These are phyloP conservation scores for Atkinsonella texensis DNA, from an alignment of 2,329 filamentous ascomycete genomes.

Conservation along the genomic window DNA sequence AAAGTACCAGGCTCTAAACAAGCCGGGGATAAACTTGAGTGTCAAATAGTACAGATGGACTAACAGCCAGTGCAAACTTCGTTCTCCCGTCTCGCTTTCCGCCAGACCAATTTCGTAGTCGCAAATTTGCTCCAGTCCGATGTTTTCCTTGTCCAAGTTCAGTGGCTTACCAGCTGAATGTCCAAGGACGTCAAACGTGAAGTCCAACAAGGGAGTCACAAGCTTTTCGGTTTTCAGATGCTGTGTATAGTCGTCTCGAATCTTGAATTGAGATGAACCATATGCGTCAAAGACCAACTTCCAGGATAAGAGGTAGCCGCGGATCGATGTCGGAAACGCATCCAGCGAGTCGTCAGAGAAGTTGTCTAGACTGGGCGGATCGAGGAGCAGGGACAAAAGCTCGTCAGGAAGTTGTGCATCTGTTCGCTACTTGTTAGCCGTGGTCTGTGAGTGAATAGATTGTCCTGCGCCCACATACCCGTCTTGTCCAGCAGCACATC, in stretches of 20 bases:
- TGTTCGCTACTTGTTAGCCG: slow-evolving; percentile 6
- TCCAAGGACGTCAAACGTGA: slow-evolving; percentile 75
- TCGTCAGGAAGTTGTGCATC: slow-evolving; percentile 70
- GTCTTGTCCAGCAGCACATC: slow-evolving; percentile 62
- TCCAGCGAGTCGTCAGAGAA: slow-evolving; percentile 55
- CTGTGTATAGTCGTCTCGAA: slow-evolving; percentile 70
- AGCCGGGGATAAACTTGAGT: slow-evolving; percentile 62
- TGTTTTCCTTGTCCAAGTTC: slow-evolving; percentile 57
- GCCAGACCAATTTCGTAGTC: slow-evolving; percentile 40
- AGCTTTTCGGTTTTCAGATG: slow-evolving; percentile 65
- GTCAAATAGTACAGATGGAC: slow-evolving; percentile 77
- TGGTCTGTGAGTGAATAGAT: background rate
- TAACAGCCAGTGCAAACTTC: slow-evolving; percentile 71
- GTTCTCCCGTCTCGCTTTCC: slow-evolving; percentile 50
- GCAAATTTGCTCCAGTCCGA: slow-evolving; percentile 43
- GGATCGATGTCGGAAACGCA: slow-evolving; percentile 55
- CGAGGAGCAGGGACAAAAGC: slow-evolving; percentile 69
- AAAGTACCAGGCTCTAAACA: slow-evolving; percentile 78
- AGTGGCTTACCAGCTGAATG: slow-evolving; percentile 62
- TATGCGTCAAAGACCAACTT: slow-evolving; percentile 82
- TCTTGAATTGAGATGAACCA: slow-evolving; percentile 62
- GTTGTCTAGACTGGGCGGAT: slow-evolving; percentile 59
- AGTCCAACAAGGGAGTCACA: slow-evolving; percentile 57
- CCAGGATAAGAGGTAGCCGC: slow-evolving; percentile 82
- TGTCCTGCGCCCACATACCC: slow-evolving; percentile 19